These are phyloP conservation scores for Ophiostoma perfectum DNA, from an alignment of 2,329 filamentous ascomycete species.

Conservation along the genomic window DNA sequence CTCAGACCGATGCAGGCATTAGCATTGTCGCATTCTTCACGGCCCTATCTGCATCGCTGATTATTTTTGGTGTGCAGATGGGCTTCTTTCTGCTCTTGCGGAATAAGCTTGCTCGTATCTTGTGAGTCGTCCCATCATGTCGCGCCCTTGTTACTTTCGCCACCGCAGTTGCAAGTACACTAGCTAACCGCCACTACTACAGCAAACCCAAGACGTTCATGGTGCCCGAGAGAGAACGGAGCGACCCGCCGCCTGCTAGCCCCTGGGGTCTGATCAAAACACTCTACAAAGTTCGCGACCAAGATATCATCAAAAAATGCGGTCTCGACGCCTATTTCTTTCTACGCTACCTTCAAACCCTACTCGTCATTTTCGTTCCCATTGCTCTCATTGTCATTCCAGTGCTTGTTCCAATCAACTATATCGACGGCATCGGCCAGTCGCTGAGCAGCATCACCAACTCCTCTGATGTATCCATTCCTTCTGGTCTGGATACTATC, in stretches of 20 bases:
- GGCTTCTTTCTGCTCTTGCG: conserved; percentile 70
- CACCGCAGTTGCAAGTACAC: background rate
- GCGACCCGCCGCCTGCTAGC: conserved; percentile 61
- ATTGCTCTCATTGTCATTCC: conserved; percentile 73
- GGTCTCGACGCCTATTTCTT: conserved; percentile 98
- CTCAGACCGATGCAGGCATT: conserved; percentile 37
- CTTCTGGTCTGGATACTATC: conserved; percentile 69
- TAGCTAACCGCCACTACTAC: conserved; percentile 18
- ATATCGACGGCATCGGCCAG: conserved; percentile 61
- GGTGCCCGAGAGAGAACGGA: conserved; percentile 78
- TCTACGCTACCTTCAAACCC: conserved; percentile 69
- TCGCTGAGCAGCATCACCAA: conserved; percentile 40
- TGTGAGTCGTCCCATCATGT: conserved; percentile 48
- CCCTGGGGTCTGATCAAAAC: conserved; percentile 49
- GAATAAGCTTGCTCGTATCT: conserved; percentile 75
- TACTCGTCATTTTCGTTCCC: conserved; percentile 88
- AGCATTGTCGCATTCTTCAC: conserved; percentile 56
- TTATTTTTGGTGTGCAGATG: conserved; percentile 60
- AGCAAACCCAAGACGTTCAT: conserved; percentile 81
- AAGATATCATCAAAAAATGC: conserved; percentile 89
- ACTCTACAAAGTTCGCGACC: conserved; percentile 63
- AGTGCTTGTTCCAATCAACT: conserved; percentile 81
- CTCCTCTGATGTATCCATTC: conserved; percentile 33
- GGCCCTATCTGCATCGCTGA: conserved; percentile 56
- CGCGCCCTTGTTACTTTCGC: too few relatives aligned